These are phyloP conservation scores for Pseudozyma flocculosa DNA, from an alignment of 1,284 basidiomycete genomes.

Conservation along the genomic window DNA sequence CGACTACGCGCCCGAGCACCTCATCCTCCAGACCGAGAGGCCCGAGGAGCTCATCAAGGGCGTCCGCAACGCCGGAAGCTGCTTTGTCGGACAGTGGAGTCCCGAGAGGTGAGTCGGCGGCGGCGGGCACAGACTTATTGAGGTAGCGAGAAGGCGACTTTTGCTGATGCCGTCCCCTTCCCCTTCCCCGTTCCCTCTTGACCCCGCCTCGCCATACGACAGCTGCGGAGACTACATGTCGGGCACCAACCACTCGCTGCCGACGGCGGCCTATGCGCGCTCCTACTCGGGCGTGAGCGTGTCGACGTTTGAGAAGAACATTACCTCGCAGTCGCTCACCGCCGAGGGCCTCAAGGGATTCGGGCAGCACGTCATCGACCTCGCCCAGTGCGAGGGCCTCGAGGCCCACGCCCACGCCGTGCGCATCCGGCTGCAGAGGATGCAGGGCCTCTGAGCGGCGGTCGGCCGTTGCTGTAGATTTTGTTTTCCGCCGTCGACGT, in stretches of 20 bases:
- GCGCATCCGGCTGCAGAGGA: slow-evolving; percentile 50
- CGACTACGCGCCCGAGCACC: slow-evolving; percentile 78
- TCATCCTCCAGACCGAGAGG: slow-evolving; percentile 59
- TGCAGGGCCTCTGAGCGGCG: slow-evolving; percentile 1
- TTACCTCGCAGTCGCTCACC: slow-evolving; percentile 91
- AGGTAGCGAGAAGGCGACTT: no score
- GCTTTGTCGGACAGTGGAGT: slow-evolving; percentile 75
- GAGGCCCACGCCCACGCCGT: slow-evolving; percentile 78
- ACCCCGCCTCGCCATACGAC: background rate
- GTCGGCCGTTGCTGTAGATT: no score
- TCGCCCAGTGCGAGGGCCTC: slow-evolving; percentile 93
- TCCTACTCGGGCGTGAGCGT: slow-evolving; percentile 99
- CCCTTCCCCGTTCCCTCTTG: slow-evolving; percentile 1
- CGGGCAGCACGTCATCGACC: slow-evolving; percentile 83
- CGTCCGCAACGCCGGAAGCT: slow-evolving; percentile 69
- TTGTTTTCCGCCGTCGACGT: no score
- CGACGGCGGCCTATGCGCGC: slow-evolving; percentile 76
- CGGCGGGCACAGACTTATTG: no score
- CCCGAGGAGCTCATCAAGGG: slow-evolving; percentile 45
- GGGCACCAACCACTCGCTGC: slow-evolving; percentile 91
- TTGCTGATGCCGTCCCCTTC: slow-evolving; percentile 1
- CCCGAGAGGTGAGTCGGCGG: slow-evolving; percentile 77
- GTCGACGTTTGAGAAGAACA: slow-evolving; percentile 96
- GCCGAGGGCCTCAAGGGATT: slow-evolving; percentile 73
- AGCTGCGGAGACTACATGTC: slow-evolving; percentile 98